phyloP scores from a whole-genome alignment of 225 moss, liverwort and hornwort genomes.

The Ulota crispa region DNA sequence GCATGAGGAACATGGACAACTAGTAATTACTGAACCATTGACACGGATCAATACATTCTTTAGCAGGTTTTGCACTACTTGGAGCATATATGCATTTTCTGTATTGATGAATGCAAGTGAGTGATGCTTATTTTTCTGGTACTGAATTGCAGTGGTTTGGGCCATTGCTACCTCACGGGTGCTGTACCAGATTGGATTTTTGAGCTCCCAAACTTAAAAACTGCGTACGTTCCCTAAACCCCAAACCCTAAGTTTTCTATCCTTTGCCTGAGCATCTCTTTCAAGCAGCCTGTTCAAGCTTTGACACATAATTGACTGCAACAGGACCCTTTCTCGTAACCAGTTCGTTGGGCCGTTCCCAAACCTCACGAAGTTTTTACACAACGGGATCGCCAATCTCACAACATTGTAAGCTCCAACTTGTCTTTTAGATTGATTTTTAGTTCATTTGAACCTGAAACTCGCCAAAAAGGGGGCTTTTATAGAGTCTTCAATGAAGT shows the following conservation, averaged over 20 bases:
- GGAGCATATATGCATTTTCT: neutral
- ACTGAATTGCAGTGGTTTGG: constrained; percentile 42
- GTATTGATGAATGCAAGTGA: neutral
- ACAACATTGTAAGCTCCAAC: constrained; percentile 20
- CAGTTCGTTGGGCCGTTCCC: constrained; percentile 40
- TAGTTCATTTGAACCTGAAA: neutral
- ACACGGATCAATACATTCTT: neutral
- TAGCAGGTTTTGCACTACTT: neutral
- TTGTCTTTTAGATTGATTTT: neutral
- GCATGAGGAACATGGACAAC: constrained; percentile 36
- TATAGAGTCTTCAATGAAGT: too few species aligned
- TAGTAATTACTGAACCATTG: constrained; percentile 23
- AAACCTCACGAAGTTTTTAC: constrained; percentile 29
- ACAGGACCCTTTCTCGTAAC: constrained; percentile 37
- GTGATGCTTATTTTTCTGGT: constrained; percentile 13
- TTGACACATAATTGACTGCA: neutral
- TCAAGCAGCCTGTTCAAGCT: neutral
- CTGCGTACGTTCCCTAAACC: constrained; percentile 16
- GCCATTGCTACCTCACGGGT: constrained; percentile 38
- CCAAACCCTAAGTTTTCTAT: neutral
- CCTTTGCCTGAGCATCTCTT: neutral
- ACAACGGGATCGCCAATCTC: constrained; percentile 31
- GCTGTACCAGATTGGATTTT: constrained; percentile 38
- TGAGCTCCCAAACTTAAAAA: constrained; percentile 30
- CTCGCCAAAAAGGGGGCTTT: too few species aligned